Conservation (phyloP, 2,329 filamentous ascomycete species). For the Paecilomyces variotii region DNA sequence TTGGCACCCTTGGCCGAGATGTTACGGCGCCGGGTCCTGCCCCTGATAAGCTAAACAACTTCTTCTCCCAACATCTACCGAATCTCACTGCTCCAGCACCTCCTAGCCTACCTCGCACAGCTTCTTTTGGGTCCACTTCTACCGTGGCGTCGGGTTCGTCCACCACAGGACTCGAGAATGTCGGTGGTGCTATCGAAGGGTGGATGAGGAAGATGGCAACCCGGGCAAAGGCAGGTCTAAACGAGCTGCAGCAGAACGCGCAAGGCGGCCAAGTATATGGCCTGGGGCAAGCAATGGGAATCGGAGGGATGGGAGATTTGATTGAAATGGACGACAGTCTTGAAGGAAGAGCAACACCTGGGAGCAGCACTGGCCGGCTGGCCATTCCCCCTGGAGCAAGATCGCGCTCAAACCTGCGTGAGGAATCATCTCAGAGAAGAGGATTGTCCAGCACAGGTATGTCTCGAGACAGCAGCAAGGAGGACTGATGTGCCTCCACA, state of each 20-base stretch:
- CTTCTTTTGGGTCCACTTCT: conserved; percentile 28
- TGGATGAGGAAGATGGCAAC: conserved; percentile 78
- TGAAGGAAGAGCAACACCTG: conserved; percentile 6
- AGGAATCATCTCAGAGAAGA: background rate
- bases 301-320: conserved; percentile 31
- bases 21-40: conserved; percentile 57
- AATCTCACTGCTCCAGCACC: conserved; percentile 62
- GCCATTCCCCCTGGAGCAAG: conserved; percentile 8
- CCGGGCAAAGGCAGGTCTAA: conserved; percentile 32
- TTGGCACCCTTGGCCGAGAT: conserved; percentile 66
- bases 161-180: conserved; percentile 60
- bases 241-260: conserved; percentile 30
- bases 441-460: background rate
- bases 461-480: background rate
- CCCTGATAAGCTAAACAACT: conserved; percentile 73
- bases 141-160: conserved; percentile 22
- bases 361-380: conserved; percentile 7
- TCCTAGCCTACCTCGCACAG: conserved; percentile 46
- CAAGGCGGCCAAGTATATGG: conserved; percentile 12
- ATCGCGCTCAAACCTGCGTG: conserved; percentile 1
- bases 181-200: conserved; percentile 78
- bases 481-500: background rate
- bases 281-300: conserved; percentile 16
- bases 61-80: conserved; percentile 76
- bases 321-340: conserved; percentile 36